These are phyloP conservation scores for Globisporangium barbulae DNA, from an alignment of 352 stramenopile species.

Conservation along the genomic window DNA sequence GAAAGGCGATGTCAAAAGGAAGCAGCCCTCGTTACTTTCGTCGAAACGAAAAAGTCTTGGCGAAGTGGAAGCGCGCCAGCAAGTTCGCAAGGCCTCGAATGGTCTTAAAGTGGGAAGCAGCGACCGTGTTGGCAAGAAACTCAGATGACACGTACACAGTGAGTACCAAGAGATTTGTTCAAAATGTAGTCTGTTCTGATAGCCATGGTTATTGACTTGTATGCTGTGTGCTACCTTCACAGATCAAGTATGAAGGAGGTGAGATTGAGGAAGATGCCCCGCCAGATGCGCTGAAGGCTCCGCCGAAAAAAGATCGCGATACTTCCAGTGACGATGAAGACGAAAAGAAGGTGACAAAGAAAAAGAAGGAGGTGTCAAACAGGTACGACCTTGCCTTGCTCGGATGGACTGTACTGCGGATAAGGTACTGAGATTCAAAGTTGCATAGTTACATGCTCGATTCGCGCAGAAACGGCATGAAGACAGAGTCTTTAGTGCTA, in stretches of 20 bases:
- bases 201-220: slow-evolving; percentile 10
- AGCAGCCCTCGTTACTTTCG: slow-evolving; percentile 17
- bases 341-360: slow-evolving; percentile 6
- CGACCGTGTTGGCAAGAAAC: slow-evolving; percentile 31
- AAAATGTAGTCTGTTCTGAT: background rate
- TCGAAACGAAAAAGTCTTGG: slow-evolving; percentile 30
- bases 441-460: background rate
- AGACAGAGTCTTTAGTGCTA: slow-evolving; percentile 46
- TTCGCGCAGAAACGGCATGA: slow-evolving; percentile 19
- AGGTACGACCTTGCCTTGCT: background rate
- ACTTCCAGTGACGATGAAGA: background rate
- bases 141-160: slow-evolving; percentile 41
- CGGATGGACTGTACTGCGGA: background rate
- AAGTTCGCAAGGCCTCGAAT: slow-evolving; percentile 34
- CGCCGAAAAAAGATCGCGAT: background rate
- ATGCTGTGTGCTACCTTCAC: slow-evolving; percentile 5
- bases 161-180: background rate
- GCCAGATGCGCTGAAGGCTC: slow-evolving; percentile 24
- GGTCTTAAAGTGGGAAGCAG: slow-evolving; percentile 27
- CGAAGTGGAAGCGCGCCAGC: slow-evolving; percentile 36
- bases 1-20: slow-evolving; percentile 3
- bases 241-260: slow-evolving; percentile 54
- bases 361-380: background rate
- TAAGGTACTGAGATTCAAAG: background rate
- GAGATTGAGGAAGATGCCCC: slow-evolving; percentile 56